These are phyloP conservation scores for Bacidia rubella DNA, from an alignment of 495 filamentous ascomycete genomes.

Conservation along the genomic window DNA sequence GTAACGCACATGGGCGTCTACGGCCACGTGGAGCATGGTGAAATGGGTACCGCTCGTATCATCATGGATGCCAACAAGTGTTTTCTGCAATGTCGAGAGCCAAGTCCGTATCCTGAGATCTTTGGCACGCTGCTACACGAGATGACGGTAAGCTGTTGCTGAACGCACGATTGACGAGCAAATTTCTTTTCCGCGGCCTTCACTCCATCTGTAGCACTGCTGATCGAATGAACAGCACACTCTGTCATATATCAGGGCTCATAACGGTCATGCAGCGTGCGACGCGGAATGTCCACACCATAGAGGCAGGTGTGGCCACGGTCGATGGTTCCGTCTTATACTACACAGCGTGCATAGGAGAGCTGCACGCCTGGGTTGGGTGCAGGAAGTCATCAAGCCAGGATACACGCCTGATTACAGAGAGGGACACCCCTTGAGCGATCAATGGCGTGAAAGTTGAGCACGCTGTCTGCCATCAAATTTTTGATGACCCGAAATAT, in stretches of 20 bases:
- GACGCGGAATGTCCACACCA: not conserved
- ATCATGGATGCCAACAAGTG: constrained; percentile 1
- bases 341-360: not conserved
- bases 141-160: not conserved
- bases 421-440: not conserved
- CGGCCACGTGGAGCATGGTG: not conserved
- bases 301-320: not conserved
- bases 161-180: not conserved
- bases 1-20: not conserved
- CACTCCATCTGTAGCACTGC: not conserved
- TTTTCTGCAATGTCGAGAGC: not conserved
- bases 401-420: not conserved
- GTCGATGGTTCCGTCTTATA: not conserved
- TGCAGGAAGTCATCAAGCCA: not conserved
- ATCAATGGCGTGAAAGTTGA: not conserved
- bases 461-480: not conserved
- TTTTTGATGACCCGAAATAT: no score
- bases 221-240: not conserved
- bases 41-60: not conserved
- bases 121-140: not conserved
- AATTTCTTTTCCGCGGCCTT: no score
- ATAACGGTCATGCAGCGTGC: not conserved
- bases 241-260: not conserved
- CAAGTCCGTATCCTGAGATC: not conserved
- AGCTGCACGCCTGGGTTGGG: not conserved